Evolutionary conservation across 768 basidiomycete genomes (phyloP).

Genomic region (Suillus subalutaceus): DNA sequence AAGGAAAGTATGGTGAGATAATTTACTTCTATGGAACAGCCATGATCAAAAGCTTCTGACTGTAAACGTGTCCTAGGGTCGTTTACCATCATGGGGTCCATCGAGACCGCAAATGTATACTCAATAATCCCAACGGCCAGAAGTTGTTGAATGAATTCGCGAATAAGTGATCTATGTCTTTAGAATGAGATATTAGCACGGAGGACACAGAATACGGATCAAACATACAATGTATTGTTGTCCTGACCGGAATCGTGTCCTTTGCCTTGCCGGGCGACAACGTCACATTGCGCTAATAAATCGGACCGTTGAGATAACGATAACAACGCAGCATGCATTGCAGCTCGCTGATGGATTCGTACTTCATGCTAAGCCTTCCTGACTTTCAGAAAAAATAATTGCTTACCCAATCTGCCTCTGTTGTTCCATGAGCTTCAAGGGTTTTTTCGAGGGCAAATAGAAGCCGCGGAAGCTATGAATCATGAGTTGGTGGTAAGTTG

Average conservation of each 20-base stretch:
- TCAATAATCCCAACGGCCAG: slow-evolving; percentile 58
- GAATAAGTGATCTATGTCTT: slow-evolving; percentile 30
- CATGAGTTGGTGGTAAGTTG: slow-evolving; percentile 8
- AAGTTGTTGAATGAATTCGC: slow-evolving; percentile 51
- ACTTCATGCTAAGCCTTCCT: background rate
- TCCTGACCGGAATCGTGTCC: slow-evolving; percentile 23
- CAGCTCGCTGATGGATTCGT: slow-evolving; percentile 35
- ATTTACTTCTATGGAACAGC: slow-evolving; percentile 59
- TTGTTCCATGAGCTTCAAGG: slow-evolving; percentile 48
- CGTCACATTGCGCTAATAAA: slow-evolving; percentile 58
- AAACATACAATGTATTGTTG: slow-evolving; percentile 15
- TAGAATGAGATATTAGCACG: slow-evolving; percentile 15
- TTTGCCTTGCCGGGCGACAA: slow-evolving; percentile 39
- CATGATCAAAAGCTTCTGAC: slow-evolving; percentile 62
- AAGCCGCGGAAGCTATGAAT: slow-evolving; percentile 60
- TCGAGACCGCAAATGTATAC: slow-evolving; percentile 47
- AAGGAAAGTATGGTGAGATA: background rate
- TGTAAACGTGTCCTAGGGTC: slow-evolving; percentile 53
- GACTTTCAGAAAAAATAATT: slow-evolving; percentile 4
- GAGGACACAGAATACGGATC: background rate
- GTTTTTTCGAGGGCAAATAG: slow-evolving; percentile 57
- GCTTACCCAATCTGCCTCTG: slow-evolving; percentile 63
- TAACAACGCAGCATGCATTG: slow-evolving; percentile 54
- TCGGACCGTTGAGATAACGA: slow-evolving; percentile 54
- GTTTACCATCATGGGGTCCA: slow-evolving; percentile 54